Evolutionary conservation across 2,329 filamentous ascomycete species (phyloP), one percentile per base, ranked within the genome.

Genomic region (Aspergillus neotritici): DNA sequence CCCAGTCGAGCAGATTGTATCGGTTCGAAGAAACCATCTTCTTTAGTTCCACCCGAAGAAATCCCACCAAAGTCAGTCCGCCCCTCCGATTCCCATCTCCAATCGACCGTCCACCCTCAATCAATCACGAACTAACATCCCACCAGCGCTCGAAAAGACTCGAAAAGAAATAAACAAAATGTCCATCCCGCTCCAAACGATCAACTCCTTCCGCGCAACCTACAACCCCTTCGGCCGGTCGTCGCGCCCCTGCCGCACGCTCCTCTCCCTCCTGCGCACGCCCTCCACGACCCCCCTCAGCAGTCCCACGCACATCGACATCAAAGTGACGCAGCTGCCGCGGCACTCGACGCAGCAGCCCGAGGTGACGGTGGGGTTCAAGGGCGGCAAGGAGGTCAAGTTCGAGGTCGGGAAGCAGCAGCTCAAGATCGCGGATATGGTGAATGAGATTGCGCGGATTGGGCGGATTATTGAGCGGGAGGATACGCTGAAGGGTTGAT

Each of bases 191-290:
- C 56, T 67, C 46, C 58, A 64, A 64, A 61, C 58, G 34, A 70
- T 73, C 52, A 91, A 89, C 65, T 81, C 88, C 65, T 82, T 97
- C 58, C 82, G 78, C 59, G 84, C 88, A 53, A 82, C 81, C 65
- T 96, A 97, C 81, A 95, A 94, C 70, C 91, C 93, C 31, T 97
- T 97, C 78, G 85, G 82, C 21, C 70, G 78, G 16, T 76, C 78
- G 64, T 83, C 87, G 50, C 89, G 88, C 62, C 84, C 90, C 16
- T 90, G 88, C 31, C 84, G 93, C 34, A 77, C 94, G 40, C 93
- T 97, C 69, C 86, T 97, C 54, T 84, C 87, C 28, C 77, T 86
- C 51, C 80, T 98, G 28, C 93, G 93, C 35, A 84, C 89, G 32
- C 83, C 85, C 55, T 86, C 87, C 44, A 86, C 91, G 40, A 70